Evolutionary conservation across 73 alveolate species (phyloP).

Genomic region (Blepharisma stoltei): DNA sequence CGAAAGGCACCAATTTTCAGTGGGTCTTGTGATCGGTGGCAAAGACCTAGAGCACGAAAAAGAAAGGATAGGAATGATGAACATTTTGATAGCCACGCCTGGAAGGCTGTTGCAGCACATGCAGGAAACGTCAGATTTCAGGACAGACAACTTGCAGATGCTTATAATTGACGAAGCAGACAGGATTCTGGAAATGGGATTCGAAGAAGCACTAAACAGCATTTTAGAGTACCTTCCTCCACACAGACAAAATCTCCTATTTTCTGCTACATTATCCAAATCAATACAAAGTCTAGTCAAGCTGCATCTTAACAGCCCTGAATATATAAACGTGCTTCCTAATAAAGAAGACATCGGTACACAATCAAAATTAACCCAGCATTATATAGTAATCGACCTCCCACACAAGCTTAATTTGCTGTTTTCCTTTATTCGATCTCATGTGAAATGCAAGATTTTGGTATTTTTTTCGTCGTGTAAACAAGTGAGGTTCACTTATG

Average conservation of each 20-base stretch:
- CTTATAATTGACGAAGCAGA: slow-evolving; percentile 90
- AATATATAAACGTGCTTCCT: slow-evolving; percentile 39
- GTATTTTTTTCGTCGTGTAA: slow-evolving; percentile 85
- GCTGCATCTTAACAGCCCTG: slow-evolving; percentile 39
- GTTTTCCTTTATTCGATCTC: slow-evolving; percentile 89
- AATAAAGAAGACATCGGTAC: slow-evolving; percentile 58
- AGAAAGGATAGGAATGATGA: slow-evolving; percentile 53
- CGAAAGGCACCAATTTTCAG: slow-evolving; percentile 60
- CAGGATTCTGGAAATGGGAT: slow-evolving; percentile 82
- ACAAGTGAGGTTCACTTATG: slow-evolving; percentile 82
- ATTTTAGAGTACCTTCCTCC: slow-evolving; percentile 71
- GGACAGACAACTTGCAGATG: slow-evolving; percentile 58
- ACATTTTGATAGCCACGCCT: slow-evolving; percentile 82
- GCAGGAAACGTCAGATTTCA: slow-evolving; percentile 79
- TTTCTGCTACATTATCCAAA: slow-evolving; percentile 81
- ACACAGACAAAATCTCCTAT: slow-evolving; percentile 63
- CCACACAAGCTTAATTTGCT: slow-evolving; percentile 89
- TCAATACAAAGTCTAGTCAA: slow-evolving; percentile 42
- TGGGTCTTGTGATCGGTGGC: slow-evolving; percentile 88
- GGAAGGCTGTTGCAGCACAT: slow-evolving; percentile 87
- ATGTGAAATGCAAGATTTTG: slow-evolving; percentile 70
- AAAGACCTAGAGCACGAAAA: slow-evolving; percentile 61
- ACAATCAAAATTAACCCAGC: slow-evolving; percentile 81
- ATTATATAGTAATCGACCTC: slow-evolving; percentile 64
- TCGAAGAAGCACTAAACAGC: slow-evolving; percentile 64